A percentile compares a stretch with the other conserved stretches of the same genome.
Evolutionary conservation across 2,329 filamentous ascomycete species (phyloP).

Genomic region (Neophaeococcomyces mojaviensis): DNA sequence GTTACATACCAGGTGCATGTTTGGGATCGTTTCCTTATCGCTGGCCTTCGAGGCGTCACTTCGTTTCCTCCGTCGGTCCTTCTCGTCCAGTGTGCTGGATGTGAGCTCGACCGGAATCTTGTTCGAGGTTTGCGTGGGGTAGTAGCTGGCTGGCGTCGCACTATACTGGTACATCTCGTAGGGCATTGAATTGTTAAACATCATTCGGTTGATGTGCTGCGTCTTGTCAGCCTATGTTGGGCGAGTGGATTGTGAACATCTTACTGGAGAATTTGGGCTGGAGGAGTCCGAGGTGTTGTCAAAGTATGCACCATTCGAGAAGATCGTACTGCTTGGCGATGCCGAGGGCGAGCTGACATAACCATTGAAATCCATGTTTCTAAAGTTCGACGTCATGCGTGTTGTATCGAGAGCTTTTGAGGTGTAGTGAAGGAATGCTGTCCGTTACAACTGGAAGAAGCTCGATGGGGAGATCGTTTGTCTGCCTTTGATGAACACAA

Average conservation of each 20-base stretch:
- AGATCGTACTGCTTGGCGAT: conserved; percentile 20
- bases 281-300: conserved; percentile 23
- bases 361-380: conserved; percentile 17
- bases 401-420: not conserved
- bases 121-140: conserved; percentile 13
- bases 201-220: conserved; percentile 20
- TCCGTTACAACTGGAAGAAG: not conserved
- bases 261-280: conserved; percentile 23
- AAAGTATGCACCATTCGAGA: conserved; percentile 19
- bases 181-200: conserved; percentile 15
- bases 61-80: conserved; percentile 19
- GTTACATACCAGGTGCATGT: conserved; percentile 26
- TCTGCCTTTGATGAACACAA: no score
- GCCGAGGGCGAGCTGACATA: conserved; percentile 21
- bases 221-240: not conserved
- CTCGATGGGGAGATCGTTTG: conserved; percentile 4
- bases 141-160: conserved; percentile 15
- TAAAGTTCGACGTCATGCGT: conserved; percentile 12
- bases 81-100: conserved; percentile 22
- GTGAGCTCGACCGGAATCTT: conserved; percentile 25
- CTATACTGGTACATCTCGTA: conserved; percentile 22
- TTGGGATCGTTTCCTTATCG: conserved; percentile 24
- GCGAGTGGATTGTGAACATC: conserved; percentile 2
- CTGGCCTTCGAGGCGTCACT: conserved; percentile 15
- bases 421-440: conserved; percentile 1